A percentile compares a stretch with the other conserved stretches of the same genome.
Conservation (phyloP, 257 asterid species). For the Scutellaria baicalensis region DNA sequence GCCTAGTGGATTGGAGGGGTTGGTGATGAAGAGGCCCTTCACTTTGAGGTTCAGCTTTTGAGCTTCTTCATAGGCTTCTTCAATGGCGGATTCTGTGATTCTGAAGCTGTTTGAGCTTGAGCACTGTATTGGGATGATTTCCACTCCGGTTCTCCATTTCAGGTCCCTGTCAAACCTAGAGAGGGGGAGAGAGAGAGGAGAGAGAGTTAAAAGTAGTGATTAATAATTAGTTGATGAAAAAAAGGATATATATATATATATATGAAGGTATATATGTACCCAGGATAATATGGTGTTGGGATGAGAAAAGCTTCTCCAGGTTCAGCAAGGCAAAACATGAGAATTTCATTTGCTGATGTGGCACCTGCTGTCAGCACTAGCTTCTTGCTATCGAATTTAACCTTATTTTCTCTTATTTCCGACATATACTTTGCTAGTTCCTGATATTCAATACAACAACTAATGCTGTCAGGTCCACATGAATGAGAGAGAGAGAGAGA, state of each 20-base stretch:
- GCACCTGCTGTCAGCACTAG: conserved; percentile 40
- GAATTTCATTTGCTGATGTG: conserved; percentile 34
- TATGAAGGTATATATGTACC: conserved; percentile 12
- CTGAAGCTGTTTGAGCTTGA: conserved; percentile 28
- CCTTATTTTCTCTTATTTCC: conserved; percentile 27
- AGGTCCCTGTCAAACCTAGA: conserved; percentile 49
- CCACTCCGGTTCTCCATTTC: conserved; percentile 50
- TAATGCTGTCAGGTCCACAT: background rate
- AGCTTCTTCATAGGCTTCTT: conserved; percentile 28
- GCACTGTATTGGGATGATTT: conserved; percentile 35
- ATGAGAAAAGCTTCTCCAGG: conserved; percentile 35
- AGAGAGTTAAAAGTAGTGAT: too few species aligned
- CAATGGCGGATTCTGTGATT: conserved; percentile 22
- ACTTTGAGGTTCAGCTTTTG: conserved; percentile 24
- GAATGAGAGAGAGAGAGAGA: too few species aligned
- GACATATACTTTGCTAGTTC: conserved; percentile 29
- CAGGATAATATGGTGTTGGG: conserved; percentile 41
- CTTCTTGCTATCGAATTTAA: conserved; percentile 22
- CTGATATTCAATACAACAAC: background rate
- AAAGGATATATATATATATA: too few species aligned
- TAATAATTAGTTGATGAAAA: too few species aligned
- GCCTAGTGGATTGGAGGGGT: conserved; percentile 49
- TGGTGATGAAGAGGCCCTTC: conserved; percentile 37
- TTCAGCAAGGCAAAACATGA: conserved; percentile 38
- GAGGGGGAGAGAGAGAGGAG: background rate